Base-by-base conservation (phyloP, 73 alveolate genomes). In the Paramecium octaurelia region DNA sequence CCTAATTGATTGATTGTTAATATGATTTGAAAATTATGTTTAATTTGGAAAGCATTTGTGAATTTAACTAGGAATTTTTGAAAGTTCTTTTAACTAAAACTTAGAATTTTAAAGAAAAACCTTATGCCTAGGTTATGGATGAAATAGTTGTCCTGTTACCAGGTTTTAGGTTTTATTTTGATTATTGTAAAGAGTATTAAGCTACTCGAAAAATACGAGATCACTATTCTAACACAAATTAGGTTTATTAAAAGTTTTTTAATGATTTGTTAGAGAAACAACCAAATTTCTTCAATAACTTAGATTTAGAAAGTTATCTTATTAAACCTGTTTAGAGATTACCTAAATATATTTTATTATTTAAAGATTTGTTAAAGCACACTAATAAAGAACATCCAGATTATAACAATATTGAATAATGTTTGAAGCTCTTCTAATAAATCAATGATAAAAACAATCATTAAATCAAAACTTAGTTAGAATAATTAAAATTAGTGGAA, bases 301-400 rank as follows among this genome's bases (percentile, higher is more conserved):
- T 80, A 36, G 91, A 44, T 80, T 10, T 80, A 0, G 64, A 46
- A 20, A 44, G 76, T 18, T 80, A 31, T 48, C 23, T 80, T n/a
- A 43, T 80, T 24, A 80, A 80, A 43, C 91, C 91, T 11, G 91
- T 80, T 42, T 43, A 80, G 27, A 40, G 91, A 43, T 46, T 80
- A 20, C 91, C 91, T 21, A 80, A 80, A 80, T 80, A 80, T 44
- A 43, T 80, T 80, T 80, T 80, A 80, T 21, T 80, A 23, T 80
- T 4, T 7, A 44, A 44, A 48, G 91, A 80, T 46, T 48, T 80
- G 44, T 46, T 80, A 46, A 80, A 80, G 24, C 91, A 80, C 8
- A 80, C 91, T 18, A 35, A 44, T 42, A 46, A 80, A 44, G 70
- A 44, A n/a, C 91, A 80, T 80, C 91, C 75, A 43, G 91, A 80